phyloP scores from a whole-genome alignment of 2,329 filamentous ascomycete genomes.

The Fusarium caatingaense region DNA sequence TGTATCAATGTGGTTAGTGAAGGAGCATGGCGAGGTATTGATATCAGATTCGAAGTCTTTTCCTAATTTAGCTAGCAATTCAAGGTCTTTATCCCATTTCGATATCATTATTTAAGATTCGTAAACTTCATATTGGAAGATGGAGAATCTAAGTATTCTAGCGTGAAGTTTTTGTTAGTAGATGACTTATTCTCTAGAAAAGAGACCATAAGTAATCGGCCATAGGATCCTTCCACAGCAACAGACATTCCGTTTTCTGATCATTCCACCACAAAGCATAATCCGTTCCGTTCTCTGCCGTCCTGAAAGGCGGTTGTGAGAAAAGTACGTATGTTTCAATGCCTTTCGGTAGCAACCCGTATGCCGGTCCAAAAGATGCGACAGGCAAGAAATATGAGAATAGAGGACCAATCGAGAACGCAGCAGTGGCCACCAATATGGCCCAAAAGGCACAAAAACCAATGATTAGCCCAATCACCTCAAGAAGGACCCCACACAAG shows the following conservation, averaged over 20 bases:
- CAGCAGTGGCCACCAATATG: neutral
- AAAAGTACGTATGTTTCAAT: conserved; percentile 1
- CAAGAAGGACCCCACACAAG: neutral
- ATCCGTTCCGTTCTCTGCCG: neutral
- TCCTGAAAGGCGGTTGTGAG: conserved; percentile 4
- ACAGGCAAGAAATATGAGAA: neutral
- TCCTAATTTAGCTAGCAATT: neutral
- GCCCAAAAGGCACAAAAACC: neutral
- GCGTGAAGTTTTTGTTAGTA: neutral
- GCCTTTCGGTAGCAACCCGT: neutral
- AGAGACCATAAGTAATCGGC: conserved; percentile 28
- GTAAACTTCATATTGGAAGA: neutral
- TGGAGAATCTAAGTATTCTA: neutral
- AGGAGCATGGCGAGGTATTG: neutral
- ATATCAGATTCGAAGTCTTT: neutral
- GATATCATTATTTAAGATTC: neutral
- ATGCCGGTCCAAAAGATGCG: neutral
- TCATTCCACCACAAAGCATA: neutral
- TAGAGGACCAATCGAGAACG: neutral
- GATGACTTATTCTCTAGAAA: neutral
- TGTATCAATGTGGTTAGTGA: conserved; percentile 12
- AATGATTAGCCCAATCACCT: neutral
- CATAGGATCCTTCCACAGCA: conserved; percentile 22
- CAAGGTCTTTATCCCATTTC: neutral
- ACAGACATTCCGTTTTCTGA: neutral